These are phyloP conservation scores for Arabidopsis arenosa DNA, from an alignment of 345 rosid genomes.

Conservation along the genomic window DNA sequence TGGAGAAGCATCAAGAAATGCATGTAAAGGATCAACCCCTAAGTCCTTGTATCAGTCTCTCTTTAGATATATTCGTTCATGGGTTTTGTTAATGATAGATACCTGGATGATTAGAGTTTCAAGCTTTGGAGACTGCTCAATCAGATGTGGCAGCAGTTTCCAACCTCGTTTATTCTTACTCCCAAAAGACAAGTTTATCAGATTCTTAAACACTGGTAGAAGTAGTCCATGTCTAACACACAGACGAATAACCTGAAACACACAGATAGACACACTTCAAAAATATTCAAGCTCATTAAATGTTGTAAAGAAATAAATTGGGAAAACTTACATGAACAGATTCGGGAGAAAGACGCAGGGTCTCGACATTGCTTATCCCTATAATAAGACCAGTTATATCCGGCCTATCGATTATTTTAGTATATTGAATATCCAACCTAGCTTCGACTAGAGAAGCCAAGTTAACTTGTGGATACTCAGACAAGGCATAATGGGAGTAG, in stretches of 20 bases:
- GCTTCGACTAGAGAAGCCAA: too few species aligned
- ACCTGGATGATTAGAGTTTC: neutral
- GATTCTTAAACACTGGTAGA: neutral
- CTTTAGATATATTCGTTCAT: neutral
- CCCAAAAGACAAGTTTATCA: neutral
- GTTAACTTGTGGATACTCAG: too few species aligned
- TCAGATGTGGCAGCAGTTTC: neutral
- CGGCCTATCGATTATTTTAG: too few species aligned
- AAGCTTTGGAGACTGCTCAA: neutral
- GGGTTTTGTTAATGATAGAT: neutral
- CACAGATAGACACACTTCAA: neutral
- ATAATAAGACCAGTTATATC: too few species aligned
- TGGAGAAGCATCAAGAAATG: neutral
- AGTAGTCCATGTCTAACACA: neutral
- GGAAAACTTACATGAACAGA: too few species aligned
- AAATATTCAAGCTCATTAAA: too few species aligned
- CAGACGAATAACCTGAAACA: constrained; percentile 3
- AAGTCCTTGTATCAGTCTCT: neutral
- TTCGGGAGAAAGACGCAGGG: too few species aligned
- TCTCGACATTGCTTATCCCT: too few species aligned
- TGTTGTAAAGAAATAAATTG: too few species aligned
- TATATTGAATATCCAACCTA: too few species aligned
- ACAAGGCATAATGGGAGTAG: too few species aligned
- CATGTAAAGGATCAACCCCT: neutral
- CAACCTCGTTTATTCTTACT: neutral